Evolutionary conservation across 2,329 filamentous ascomycete species (phyloP).

Genomic region (Myriosclerotinia scirpicola): DNA sequence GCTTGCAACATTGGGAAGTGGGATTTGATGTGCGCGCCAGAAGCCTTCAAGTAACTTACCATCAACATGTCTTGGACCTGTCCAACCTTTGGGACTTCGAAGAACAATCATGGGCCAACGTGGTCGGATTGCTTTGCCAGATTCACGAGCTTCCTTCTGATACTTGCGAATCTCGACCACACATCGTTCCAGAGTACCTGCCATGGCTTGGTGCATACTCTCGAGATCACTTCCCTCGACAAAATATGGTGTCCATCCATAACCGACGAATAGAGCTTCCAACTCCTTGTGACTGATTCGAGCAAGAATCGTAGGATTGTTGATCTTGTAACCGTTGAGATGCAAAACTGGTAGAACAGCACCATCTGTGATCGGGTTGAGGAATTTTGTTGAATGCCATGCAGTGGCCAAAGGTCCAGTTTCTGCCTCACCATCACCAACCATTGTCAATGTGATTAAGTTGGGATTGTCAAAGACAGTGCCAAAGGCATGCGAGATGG

Average conservation of each 20-base stretch:
- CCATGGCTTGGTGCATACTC: constrained; percentile 81
- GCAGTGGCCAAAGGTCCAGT: constrained; percentile 75
- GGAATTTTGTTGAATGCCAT: constrained; percentile 81
- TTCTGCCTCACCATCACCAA: constrained; percentile 80
- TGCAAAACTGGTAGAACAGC: constrained; percentile 76
- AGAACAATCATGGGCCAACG: constrained; percentile 79
- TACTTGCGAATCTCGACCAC: constrained; percentile 66
- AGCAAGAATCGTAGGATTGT: constrained; percentile 73
- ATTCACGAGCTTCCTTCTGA: constrained; percentile 71
- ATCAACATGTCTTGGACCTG: constrained; percentile 69
- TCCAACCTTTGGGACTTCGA: constrained; percentile 78
- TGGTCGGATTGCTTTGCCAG: constrained; percentile 67
- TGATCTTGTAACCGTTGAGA: constrained; percentile 84
- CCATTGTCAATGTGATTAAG: constrained; percentile 74
- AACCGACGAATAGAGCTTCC: constrained; percentile 66
- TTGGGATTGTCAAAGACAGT: constrained; percentile 73
- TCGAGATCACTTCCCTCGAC: constrained; percentile 73
- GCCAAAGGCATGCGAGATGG: constrained; percentile 76
- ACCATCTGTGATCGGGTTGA: constrained; percentile 76
- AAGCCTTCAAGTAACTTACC: constrained; percentile 72
- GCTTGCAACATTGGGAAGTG: constrained; percentile 66
- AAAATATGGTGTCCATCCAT: constrained; percentile 78
- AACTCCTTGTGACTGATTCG: constrained; percentile 74
- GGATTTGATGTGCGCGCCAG: constrained; percentile 78
- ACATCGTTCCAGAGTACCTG: constrained; percentile 70